A percentile compares a stretch with the other conserved stretches of the same genome.
These are phyloP conservation scores for Phylloporus rhodoxanthus DNA, from an alignment of 768 basidiomycete species.

Conservation along the genomic window DNA sequence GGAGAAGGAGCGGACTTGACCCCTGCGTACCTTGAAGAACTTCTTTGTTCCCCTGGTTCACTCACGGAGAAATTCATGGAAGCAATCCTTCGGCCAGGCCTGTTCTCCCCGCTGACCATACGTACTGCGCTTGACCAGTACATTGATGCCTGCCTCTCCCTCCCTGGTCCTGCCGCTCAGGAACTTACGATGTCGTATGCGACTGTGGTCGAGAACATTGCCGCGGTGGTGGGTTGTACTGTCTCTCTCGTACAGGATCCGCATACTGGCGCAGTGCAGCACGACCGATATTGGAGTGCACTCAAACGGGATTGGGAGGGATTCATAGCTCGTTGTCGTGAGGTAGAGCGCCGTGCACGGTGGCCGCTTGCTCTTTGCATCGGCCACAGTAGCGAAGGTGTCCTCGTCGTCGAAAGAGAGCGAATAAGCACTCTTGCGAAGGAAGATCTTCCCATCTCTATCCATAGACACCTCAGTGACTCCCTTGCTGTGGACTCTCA, in stretches of 20 bases:
- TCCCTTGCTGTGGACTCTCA: conserved; percentile 44
- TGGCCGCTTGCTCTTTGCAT: conserved; percentile 70
- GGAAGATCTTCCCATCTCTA: conserved; percentile 62
- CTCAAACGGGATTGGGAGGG: conserved; percentile 95
- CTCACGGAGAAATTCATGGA: conserved; percentile 75
- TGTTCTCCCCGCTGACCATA: conserved; percentile 81
- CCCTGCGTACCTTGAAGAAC: conserved; percentile 83
- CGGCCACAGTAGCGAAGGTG: conserved; percentile 34
- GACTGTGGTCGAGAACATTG: conserved; percentile 68
- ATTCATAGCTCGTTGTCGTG: conserved; percentile 84
- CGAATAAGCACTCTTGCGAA: conserved; percentile 56
- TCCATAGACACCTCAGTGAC: conserved; percentile 45
- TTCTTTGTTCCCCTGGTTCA: conserved; percentile 64
- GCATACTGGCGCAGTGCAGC: conserved; percentile 72
- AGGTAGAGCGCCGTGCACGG: conserved; percentile 80
- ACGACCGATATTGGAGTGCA: conserved; percentile 77
- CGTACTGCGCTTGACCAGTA: conserved; percentile 81
- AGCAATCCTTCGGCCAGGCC: conserved; percentile 79
- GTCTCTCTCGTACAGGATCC: conserved; percentile 68
- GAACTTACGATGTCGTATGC: conserved; percentile 59
- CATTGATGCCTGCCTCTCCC: conserved; percentile 60
- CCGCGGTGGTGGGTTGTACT: conserved; percentile 80
- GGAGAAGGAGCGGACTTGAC: conserved; percentile 72
- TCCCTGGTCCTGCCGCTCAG: conserved; percentile 51
- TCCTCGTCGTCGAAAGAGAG: conserved; percentile 73